phyloP scores from a whole-genome alignment of 1,284 basidiomycete genomes.

The Tilletia setariae region DNA sequence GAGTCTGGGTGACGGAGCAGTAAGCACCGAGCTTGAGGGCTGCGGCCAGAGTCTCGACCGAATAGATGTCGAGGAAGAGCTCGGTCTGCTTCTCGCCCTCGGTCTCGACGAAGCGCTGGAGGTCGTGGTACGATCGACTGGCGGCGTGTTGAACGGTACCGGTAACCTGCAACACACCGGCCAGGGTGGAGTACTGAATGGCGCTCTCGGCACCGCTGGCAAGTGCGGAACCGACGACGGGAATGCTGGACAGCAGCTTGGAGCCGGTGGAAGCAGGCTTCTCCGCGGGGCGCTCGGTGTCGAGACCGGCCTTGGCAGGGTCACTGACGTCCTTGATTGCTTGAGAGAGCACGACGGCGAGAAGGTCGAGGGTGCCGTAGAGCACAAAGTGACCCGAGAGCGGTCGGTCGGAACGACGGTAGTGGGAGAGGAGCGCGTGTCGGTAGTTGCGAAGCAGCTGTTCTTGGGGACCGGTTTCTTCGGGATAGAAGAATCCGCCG shows the following conservation, averaged over 20 bases:
- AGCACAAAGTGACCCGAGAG: constrained; percentile 82
- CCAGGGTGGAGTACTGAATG: constrained; percentile 51
- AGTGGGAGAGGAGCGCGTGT: constrained; percentile 69
- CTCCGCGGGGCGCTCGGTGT: constrained; percentile 16
- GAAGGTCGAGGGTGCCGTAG: constrained; percentile 76
- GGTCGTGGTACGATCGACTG: constrained; percentile 44
- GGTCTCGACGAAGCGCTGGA: constrained; percentile 47
- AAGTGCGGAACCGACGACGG: constrained; percentile 23
- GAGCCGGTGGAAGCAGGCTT: constrained; percentile 16
- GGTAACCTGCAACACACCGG: constrained; percentile 53
- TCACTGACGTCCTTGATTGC: constrained; percentile 56
- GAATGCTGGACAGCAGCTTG: constrained; percentile 30
- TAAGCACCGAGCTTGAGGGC: constrained; percentile 79
- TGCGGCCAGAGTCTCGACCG: constrained; percentile 37
- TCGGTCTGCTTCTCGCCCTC: constrained; percentile 33
- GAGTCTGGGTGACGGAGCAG: constrained; percentile 70
- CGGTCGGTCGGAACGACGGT: constrained; percentile 70
- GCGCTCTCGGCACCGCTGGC: constrained; percentile 24
- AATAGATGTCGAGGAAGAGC: constrained; percentile 38
- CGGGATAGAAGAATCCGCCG: constrained; percentile 36
- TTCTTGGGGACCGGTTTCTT: constrained; percentile 18
- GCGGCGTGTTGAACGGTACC: constrained; percentile 38
- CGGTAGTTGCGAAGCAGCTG: constrained; percentile 37
- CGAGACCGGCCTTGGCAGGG: constrained; percentile 19
- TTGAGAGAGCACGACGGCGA: constrained; percentile 78